Conservation (phyloP, 371 early-diverging fungal species). For the Cokeromyces recurvatus region DNA sequence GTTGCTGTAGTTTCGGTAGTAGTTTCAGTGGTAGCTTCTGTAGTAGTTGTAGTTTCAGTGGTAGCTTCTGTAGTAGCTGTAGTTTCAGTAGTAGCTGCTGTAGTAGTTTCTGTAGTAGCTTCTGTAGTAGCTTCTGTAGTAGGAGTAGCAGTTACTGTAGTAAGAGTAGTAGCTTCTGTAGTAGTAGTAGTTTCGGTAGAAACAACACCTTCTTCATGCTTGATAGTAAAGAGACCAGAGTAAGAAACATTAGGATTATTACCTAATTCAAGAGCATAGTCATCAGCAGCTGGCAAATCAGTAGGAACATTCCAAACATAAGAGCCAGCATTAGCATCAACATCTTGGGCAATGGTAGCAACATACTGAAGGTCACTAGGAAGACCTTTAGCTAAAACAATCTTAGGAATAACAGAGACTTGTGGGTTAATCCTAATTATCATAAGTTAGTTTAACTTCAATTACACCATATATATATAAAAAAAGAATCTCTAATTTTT, state of each 20-base stretch:
- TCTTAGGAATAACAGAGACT: slow-evolving; percentile 15
- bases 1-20: neutral
- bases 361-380: slow-evolving; percentile 13
- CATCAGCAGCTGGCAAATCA: slow-evolving; percentile 8
- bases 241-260: slow-evolving; percentile 20
- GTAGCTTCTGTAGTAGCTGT: neutral
- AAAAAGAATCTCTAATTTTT: too few relatives aligned
- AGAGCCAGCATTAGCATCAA: slow-evolving; percentile 5
- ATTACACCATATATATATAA: too few relatives aligned
- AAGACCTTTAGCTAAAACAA: slow-evolving; percentile 15
- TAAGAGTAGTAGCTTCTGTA: neutral
- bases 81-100: slow-evolving; percentile 1
- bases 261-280: slow-evolving; percentile 24
- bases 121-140: slow-evolving; percentile 1
- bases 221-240: slow-evolving; percentile 23
- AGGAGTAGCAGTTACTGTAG: neutral
- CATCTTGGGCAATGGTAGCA: slow-evolving; percentile 9
- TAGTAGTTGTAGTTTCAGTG: neutral
- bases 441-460: too few relatives aligned
- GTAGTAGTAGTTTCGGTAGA: too few relatives aligned
- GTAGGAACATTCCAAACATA: slow-evolving; percentile 20
- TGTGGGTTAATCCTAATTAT: slow-evolving; percentile 12
- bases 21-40: neutral
- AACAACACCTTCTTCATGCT: too few relatives aligned
- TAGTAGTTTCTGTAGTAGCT: neutral